Conservation (phyloP, 345 rosid genomes). For the Brassica carinata region DNA sequence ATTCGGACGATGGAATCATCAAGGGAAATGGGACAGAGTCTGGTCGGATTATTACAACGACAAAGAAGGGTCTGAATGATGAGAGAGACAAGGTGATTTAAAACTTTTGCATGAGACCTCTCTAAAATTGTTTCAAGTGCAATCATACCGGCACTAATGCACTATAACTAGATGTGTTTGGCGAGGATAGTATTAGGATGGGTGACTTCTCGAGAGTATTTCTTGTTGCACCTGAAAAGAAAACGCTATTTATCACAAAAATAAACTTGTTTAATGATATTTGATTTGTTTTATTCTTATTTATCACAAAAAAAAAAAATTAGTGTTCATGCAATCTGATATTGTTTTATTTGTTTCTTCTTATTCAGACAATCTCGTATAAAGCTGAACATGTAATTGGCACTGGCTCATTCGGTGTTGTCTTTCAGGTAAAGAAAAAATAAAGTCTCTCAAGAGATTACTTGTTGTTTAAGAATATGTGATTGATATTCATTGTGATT, state of each 20-base stretch:
- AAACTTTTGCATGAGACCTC: not conserved
- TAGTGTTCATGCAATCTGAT: not conserved
- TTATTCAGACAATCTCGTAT: conserved; percentile 71
- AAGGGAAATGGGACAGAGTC: conserved; percentile 81
- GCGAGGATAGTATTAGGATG: too few species aligned
- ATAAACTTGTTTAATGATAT: too few species aligned
- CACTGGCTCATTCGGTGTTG: conserved; percentile 94
- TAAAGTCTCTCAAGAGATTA: not conserved
- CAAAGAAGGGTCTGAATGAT: conserved; percentile 84
- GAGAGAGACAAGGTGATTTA: conserved; percentile 64
- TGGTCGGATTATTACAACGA: conserved; percentile 87
- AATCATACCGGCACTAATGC: too few species aligned
- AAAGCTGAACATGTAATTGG: conserved; percentile 94
- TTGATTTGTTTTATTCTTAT: too few species aligned
- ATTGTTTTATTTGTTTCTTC: not conserved
- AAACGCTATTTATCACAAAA: too few species aligned
- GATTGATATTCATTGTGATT: not conserved
- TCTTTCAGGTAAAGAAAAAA: conserved; percentile 65
- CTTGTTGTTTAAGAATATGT: not conserved
- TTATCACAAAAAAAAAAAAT: not conserved
- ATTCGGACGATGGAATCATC: conserved; percentile 26
- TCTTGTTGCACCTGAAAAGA: too few species aligned
- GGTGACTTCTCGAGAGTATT: too few species aligned
- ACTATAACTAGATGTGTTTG: too few species aligned
- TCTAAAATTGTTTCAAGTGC: not conserved